Conservation (phyloP, 75 land plant species). For the Sequoia sempervirens region DNA sequence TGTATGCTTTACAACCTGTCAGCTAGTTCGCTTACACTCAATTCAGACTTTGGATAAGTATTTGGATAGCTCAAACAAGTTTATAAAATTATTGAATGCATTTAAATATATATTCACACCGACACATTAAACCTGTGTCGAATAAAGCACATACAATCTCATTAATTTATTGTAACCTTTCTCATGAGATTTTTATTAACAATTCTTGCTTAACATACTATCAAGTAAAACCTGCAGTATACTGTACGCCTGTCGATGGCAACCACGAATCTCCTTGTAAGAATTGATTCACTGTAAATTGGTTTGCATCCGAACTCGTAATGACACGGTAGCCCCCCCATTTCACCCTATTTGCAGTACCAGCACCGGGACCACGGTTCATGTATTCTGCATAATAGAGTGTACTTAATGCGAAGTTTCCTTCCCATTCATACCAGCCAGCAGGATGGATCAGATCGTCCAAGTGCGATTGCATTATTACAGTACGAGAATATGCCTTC, state of each 20-base stretch:
- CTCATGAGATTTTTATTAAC: too few relatives aligned
- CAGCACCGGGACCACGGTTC: conserved; percentile 19
- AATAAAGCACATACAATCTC: too few relatives aligned
- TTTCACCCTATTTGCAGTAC: conserved; percentile 11
- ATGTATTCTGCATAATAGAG: conserved; percentile 24
- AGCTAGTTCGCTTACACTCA: too few relatives aligned
- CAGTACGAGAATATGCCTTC: conserved; percentile 23
- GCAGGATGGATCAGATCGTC: conserved; percentile 13
- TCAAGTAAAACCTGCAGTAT: too few relatives aligned
- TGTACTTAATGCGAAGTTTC: conserved; percentile 13
- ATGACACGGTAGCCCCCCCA: conserved; percentile 23
- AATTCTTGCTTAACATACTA: too few relatives aligned
- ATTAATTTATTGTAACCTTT: too few relatives aligned
- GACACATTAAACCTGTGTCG: too few relatives aligned
- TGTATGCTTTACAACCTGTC: too few relatives aligned
- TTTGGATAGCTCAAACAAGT: too few relatives aligned
- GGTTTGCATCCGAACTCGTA: conserved; percentile 2
- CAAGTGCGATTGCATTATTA: conserved; percentile 15
- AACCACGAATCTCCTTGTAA: conserved; percentile 32
- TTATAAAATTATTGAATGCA: too few relatives aligned
- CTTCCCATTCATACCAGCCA: conserved; percentile 25
- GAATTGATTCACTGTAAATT: conserved; percentile 23
- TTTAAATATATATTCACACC: too few relatives aligned
- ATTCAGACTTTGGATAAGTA: too few relatives aligned
- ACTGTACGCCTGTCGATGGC: conserved; percentile 6